These are phyloP conservation scores for Breviolum minutum DNA, from an alignment of 73 alveolate species.

Conservation along the genomic window DNA sequence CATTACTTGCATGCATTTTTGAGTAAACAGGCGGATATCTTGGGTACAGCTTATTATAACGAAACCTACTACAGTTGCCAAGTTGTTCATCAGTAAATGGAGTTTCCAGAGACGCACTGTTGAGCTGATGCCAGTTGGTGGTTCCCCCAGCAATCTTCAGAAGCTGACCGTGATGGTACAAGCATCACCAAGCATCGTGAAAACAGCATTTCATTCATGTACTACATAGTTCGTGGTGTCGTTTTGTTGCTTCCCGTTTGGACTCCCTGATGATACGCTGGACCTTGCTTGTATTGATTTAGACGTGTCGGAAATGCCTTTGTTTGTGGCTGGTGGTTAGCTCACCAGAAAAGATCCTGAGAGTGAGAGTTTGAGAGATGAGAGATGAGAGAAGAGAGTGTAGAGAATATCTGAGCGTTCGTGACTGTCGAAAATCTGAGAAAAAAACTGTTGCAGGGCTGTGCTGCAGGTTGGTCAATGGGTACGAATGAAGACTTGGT, in stretches of 20 bases:
- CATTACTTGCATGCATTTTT: too few species aligned
- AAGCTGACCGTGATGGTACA: neutral
- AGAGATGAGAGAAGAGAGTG: neutral
- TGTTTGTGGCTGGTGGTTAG: neutral
- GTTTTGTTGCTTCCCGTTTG: conserved; percentile 17
- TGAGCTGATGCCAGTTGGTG: neutral
- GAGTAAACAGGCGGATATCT: too few species aligned
- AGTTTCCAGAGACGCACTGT: neutral
- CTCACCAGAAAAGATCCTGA: neutral
- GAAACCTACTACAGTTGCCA: too few species aligned
- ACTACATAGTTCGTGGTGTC: neutral
- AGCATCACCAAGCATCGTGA: neutral
- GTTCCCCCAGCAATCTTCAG: conserved; percentile 9
- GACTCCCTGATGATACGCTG: neutral
- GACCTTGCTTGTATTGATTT: conserved; percentile 10
- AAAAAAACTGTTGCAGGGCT: too few species aligned
- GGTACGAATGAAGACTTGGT: too few species aligned
- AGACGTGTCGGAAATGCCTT: conserved; percentile 3
- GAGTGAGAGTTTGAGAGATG: conserved; percentile 22
- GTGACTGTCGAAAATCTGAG: neutral
- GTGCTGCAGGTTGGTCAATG: too few species aligned
- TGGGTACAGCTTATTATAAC: too few species aligned
- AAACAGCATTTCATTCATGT: too few species aligned
- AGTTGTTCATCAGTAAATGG: neutral
- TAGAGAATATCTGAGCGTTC: neutral